phyloP scores from a whole-genome alignment of 805 yeast genomes.

The Tanozyma kutaoensis region DNA sequence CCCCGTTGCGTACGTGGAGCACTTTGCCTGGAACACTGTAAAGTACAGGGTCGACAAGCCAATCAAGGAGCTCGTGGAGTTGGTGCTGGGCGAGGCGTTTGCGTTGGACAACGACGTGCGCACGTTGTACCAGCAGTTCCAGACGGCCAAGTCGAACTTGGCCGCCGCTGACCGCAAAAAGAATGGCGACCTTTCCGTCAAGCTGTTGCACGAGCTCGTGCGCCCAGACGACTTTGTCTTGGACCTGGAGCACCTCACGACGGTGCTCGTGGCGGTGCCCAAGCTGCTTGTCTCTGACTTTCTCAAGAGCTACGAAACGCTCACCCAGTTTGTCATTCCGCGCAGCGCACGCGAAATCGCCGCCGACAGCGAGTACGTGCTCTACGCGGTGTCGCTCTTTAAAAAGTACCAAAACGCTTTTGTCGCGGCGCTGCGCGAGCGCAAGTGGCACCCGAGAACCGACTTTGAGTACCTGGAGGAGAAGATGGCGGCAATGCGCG shows the following conservation, averaged over 20 bases:
- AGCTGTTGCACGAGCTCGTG: conserved; percentile 83
- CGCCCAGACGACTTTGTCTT: conserved; percentile 72
- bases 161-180: conserved; percentile 86
- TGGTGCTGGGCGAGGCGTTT: conserved; percentile 64
- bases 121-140: conserved; percentile 60
- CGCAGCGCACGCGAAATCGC: conserved; percentile 66
- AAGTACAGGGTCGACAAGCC: conserved; percentile 80
- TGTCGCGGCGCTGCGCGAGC: conserved; percentile 60
- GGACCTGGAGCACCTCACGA: conserved; percentile 74
- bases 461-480: conserved; percentile 83
- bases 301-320: conserved; percentile 57
- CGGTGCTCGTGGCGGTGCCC: conserved; percentile 85
- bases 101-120: conserved; percentile 80
- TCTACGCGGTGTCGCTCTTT: conserved; percentile 75
- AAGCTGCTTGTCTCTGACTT: conserved; percentile 47
- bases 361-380: conserved; percentile 57
- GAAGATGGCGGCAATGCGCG: conserved; percentile 52
- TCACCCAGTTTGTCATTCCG: conserved; percentile 79
- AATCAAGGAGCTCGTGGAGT: conserved; percentile 57
- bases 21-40: conserved; percentile 78
- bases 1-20: conserved; percentile 56
- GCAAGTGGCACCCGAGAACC: conserved; percentile 75
- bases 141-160: conserved; percentile 70
- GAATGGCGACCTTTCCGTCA: conserved; percentile 85
- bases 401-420: conserved; percentile 68